Conservation (phyloP, 768 basidiomycete genomes). For the Pleurotus ostreatus region DNA sequence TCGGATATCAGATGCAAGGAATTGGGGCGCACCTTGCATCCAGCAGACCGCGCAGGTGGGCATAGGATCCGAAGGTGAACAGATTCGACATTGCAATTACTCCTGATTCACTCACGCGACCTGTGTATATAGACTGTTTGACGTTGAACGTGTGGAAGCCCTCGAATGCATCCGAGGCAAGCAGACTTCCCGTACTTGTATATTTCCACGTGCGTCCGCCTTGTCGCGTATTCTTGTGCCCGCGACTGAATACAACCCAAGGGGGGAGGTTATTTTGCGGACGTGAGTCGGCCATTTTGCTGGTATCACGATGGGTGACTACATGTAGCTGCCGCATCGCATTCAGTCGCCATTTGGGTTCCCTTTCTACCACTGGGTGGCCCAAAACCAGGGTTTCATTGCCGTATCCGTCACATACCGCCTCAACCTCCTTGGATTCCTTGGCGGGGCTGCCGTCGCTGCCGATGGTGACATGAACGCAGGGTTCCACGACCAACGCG, state of each 20-base stretch:
- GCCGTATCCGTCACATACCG: constrained; percentile 31
- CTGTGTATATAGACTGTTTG: constrained; percentile 29
- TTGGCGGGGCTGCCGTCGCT: constrained; percentile 23
- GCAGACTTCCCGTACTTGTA: constrained; percentile 35
- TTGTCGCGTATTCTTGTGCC: not conserved
- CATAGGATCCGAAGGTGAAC: not conserved
- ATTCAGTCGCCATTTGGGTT: constrained; percentile 40
- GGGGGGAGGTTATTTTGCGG: constrained; percentile 38
- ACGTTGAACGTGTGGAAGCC: constrained; percentile 41
- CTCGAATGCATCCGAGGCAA: constrained; percentile 25
- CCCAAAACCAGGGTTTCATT: constrained; percentile 30
- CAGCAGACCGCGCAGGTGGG: constrained; percentile 41
- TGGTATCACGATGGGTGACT: too few relatives aligned
- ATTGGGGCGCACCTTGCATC: constrained; percentile 42
- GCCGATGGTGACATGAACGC: constrained; percentile 35
- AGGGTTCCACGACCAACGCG: constrained; percentile 38
- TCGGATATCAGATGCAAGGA: constrained; percentile 34
- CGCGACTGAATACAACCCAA: constrained; percentile 9
- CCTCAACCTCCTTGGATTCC: constrained; percentile 25
- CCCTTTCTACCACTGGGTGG: constrained; percentile 45
- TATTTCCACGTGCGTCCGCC: constrained; percentile 36
- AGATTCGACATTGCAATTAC: too few relatives aligned
- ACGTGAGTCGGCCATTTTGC: constrained; percentile 18
- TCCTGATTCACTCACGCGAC: not conserved
- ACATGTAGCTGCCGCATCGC: too few relatives aligned